These are phyloP conservation scores for Artemisia tridentata DNA, from an alignment of 129 eudicot genomes.

Conservation along the genomic window DNA sequence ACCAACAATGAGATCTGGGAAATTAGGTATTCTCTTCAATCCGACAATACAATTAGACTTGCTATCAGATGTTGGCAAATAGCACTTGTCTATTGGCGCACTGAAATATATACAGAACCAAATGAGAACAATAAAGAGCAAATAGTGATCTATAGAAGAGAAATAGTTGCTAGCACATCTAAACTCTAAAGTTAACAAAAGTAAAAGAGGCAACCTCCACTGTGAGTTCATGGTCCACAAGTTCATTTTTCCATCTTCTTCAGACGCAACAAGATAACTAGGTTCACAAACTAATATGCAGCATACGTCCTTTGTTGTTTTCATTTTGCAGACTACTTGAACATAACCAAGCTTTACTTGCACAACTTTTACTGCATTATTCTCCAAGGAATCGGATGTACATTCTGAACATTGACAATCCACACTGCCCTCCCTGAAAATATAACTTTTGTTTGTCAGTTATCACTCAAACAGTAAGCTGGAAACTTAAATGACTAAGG, in stretches of 20 bases:
- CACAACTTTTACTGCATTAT: conserved; percentile 81
- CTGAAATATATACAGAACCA: conserved; percentile 41
- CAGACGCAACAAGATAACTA: conserved; percentile 66
- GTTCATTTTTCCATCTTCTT: conserved; percentile 72
- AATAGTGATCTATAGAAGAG: too few relatives aligned
- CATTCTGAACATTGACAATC: conserved; percentile 68
- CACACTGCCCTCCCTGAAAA: conserved; percentile 54
- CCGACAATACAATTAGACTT: conserved; percentile 50
- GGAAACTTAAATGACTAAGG: conserved; percentile 6
- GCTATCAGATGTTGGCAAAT: conserved; percentile 59
- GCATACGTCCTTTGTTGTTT: conserved; percentile 41
- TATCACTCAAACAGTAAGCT: conserved; percentile 17
- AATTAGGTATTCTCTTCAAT: conserved; percentile 70
- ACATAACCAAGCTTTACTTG: conserved; percentile 65
- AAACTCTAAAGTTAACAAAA: conserved; percentile 9
- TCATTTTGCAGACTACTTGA: conserved; percentile 54
- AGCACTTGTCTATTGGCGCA: conserved; percentile 47
- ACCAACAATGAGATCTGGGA: conserved; percentile 56
- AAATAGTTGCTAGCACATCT: too few relatives aligned
- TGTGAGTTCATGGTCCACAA: conserved; percentile 87
- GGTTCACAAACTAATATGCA: conserved; percentile 86
- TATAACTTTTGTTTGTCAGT: conserved; percentile 17
- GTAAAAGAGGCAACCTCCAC: conserved; percentile 64
- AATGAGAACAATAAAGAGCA: too few relatives aligned
- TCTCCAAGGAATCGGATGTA: conserved; percentile 47